Evolutionary conservation across 805 yeast species (phyloP).

Genomic region (Wickerhamomyces hampshirensis): DNA sequence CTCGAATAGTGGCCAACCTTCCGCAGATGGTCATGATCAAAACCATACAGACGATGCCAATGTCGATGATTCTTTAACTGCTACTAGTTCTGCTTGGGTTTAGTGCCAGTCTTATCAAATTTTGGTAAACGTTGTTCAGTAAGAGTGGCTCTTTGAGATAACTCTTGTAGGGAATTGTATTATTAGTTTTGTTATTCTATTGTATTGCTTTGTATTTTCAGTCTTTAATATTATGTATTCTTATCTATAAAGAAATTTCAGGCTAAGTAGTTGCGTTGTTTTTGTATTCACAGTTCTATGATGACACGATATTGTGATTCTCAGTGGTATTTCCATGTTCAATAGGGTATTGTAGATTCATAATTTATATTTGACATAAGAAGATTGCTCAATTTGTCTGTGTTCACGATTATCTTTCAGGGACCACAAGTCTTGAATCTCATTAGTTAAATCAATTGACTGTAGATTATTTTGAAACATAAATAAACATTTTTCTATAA

Average conservation of each 20-base stretch:
- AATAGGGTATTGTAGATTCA: too few species aligned
- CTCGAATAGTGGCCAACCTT: background rate
- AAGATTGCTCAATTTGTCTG: background rate
- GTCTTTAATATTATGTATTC: too few species aligned
- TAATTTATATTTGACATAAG: too few species aligned
- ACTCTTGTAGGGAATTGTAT: too few species aligned
- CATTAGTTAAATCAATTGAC: conserved; percentile 10
- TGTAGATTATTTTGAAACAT: conserved; percentile 12
- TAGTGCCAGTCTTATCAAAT: too few species aligned
- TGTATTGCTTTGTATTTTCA: too few species aligned
- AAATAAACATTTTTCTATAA: conserved; percentile 19
- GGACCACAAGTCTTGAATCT: conserved; percentile 20
- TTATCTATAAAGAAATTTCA: too few species aligned
- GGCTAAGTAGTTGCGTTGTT: too few species aligned
- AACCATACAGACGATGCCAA: conserved; percentile 1
- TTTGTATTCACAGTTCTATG: background rate
- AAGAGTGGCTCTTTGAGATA: too few species aligned
- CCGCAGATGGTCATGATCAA: background rate
- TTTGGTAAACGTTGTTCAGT: too few species aligned
- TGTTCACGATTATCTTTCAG: conserved; percentile 6
- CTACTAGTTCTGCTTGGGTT: conserved; percentile 5
- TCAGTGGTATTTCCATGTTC: too few species aligned
- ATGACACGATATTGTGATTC: background rate
- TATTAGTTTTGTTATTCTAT: too few species aligned
- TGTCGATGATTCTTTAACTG: conserved; percentile 5